phyloP scores from a whole-genome alignment of 306 rosid species.

The Castanospermum australe region DNA sequence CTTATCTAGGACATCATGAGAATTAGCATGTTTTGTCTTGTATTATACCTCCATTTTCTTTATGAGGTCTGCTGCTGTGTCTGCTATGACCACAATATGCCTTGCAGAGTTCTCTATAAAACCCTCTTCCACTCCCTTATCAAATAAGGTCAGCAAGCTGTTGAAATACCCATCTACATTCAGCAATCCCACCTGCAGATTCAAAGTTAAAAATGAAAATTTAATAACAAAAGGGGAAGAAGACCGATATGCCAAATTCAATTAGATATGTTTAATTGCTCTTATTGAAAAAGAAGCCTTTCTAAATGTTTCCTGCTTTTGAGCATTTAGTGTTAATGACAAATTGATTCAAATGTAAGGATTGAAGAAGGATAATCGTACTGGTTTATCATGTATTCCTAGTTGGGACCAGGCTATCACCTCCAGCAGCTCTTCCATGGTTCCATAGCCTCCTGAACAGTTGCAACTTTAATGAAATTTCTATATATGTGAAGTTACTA shows the following conservation, averaged over 20 bases:
- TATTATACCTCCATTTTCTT: constrained; percentile 59
- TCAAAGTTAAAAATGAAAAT: neutral
- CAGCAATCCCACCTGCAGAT: constrained; percentile 65
- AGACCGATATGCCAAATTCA: neutral
- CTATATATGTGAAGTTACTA: neutral
- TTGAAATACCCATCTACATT: constrained; percentile 70
- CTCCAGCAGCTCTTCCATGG: constrained; percentile 32
- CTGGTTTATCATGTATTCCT: constrained; percentile 35
- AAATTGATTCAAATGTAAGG: neutral
- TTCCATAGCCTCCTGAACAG: constrained; percentile 33
- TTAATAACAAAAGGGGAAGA: neutral
- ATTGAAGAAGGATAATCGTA: neutral
- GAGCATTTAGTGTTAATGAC: neutral
- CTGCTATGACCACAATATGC: constrained; percentile 57
- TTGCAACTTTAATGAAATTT: neutral
- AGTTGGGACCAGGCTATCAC: constrained; percentile 34
- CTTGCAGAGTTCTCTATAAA: constrained; percentile 62
- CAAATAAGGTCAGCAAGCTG: constrained; percentile 59
- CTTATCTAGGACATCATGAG: neutral
- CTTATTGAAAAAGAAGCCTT: neutral
- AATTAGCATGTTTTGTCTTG: constrained; percentile 18
- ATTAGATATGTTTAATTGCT: neutral
- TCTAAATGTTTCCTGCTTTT: neutral
- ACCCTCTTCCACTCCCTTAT: constrained; percentile 75
- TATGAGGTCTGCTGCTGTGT: constrained; percentile 53